phyloP scores from a whole-genome alignment of 768 basidiomycete genomes.

The Podaxis rugospora region DNA sequence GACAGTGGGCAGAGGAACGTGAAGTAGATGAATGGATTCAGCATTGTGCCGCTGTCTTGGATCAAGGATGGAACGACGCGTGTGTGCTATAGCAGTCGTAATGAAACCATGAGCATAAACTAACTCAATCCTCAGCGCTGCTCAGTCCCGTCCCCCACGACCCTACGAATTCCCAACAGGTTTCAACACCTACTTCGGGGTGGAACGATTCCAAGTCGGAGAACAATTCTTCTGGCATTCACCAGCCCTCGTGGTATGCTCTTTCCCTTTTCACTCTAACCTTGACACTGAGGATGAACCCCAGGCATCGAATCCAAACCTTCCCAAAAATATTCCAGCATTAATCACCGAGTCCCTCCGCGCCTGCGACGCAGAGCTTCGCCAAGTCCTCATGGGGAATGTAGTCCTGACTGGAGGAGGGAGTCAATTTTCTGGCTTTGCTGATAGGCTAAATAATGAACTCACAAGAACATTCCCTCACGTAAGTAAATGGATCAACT shows the following conservation, averaged over 20 bases:
- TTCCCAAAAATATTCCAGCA: slow-evolving; percentile 72
- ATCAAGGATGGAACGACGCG: slow-evolving; percentile 89
- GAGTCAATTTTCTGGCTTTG: slow-evolving; percentile 79
- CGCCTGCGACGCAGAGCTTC: slow-evolving; percentile 87
- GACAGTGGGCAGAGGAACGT: slow-evolving; percentile 67
- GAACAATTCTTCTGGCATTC: slow-evolving; percentile 88
- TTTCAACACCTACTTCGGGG: slow-evolving; percentile 77
- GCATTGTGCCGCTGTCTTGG: slow-evolving; percentile 78
- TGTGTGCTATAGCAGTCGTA: slow-evolving; percentile 28
- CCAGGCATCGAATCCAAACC: slow-evolving; percentile 52
- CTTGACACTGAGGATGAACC: slow-evolving; percentile 2
- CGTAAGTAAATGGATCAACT: slow-evolving; percentile 41
- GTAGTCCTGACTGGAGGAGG: slow-evolving; percentile 96
- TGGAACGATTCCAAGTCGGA: slow-evolving; percentile 78
- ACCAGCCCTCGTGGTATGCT: slow-evolving; percentile 47
- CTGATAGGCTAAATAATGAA: slow-evolving; percentile 78
- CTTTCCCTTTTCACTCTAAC: slow-evolving; percentile 2
- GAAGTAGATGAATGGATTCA: slow-evolving; percentile 97
- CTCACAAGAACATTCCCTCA: slow-evolving; percentile 72
- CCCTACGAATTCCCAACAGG: slow-evolving; percentile 97
- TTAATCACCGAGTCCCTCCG: slow-evolving; percentile 76
- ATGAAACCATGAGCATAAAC: neutral
- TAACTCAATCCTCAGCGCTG: slow-evolving; percentile 40
- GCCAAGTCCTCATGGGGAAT: slow-evolving; percentile 86
- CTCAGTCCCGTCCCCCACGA: slow-evolving; percentile 48